phyloP scores from a whole-genome alignment of 192 early-diverging fungal genomes.

The Coemansia sp. region DNA sequence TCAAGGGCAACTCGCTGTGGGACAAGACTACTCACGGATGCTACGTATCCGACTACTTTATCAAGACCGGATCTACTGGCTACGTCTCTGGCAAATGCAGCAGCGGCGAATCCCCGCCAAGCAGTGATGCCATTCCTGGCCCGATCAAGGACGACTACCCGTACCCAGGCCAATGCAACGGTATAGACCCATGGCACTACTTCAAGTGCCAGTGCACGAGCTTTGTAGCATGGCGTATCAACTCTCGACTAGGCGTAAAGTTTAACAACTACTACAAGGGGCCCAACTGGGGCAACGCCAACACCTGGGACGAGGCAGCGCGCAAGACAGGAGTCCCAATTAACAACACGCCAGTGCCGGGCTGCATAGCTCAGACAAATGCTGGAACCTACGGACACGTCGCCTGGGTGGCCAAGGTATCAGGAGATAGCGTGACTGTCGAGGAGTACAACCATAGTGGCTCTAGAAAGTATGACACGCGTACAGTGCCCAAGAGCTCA shows the following conservation, averaged over 20 bases:
- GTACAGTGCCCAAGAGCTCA: neutral
- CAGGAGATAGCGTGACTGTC: constrained; percentile 24
- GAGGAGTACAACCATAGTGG: constrained; percentile 40
- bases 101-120: constrained; percentile 9
- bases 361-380: constrained; percentile 23
- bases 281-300: constrained; percentile 44
- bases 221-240: constrained; percentile 54
- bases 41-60: constrained; percentile 56
- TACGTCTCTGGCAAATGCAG: constrained; percentile 29
- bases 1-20: constrained; percentile 46
- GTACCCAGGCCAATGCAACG: constrained; percentile 32
- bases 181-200: constrained; percentile 48
- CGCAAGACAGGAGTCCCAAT: constrained; percentile 6
- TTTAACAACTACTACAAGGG: constrained; percentile 56
- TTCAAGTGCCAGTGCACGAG: constrained; percentile 47
- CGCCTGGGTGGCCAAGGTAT: constrained; percentile 41
- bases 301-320: constrained; percentile 44
- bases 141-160: constrained; percentile 51
- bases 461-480: constrained; percentile 1
- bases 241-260: constrained; percentile 42
- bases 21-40: constrained; percentile 51
- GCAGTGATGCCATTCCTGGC: constrained; percentile 29
- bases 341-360: constrained; percentile 16
- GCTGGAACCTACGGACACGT: constrained; percentile 17
- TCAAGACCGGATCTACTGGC: constrained; percentile 39